A percentile compares a stretch with the other conserved stretches of the same genome.
phyloP scores from a whole-genome alignment of 345 rosid genomes.

The Ceriops zippeliana region DNA sequence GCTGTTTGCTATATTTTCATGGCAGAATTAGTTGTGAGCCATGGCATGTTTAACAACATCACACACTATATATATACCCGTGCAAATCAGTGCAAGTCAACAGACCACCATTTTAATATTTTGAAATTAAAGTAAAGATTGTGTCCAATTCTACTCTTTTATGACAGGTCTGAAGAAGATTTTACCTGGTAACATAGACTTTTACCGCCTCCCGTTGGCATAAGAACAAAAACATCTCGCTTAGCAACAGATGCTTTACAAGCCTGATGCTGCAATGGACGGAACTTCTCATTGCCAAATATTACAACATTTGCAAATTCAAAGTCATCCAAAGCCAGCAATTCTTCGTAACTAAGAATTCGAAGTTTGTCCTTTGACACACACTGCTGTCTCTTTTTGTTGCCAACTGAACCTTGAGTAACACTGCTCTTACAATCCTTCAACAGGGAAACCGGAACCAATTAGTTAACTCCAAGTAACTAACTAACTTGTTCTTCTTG shows the following conservation, averaged over 20 bases:
- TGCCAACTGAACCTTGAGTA: conserved; percentile 39
- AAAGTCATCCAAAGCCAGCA: conserved; percentile 70
- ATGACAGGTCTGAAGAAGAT: not conserved
- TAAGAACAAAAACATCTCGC: conserved; percentile 75
- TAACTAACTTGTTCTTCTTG: too few species aligned
- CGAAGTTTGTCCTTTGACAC: conserved; percentile 23
- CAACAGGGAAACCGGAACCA: conserved; percentile 22
- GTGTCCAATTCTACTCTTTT: not conserved
- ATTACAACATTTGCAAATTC: conserved; percentile 86
- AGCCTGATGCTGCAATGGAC: conserved; percentile 79
- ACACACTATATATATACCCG: too few species aligned
- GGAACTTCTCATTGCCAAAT: conserved; percentile 60
- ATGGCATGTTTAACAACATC: not conserved
- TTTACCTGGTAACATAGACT: conserved; percentile 87
- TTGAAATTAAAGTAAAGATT: not conserved
- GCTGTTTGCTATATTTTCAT: not conserved
- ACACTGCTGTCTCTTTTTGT: conserved; percentile 26
- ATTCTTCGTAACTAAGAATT: conserved; percentile 60
- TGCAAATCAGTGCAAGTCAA: not conserved
- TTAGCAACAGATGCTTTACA: conserved; percentile 67
- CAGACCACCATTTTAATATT: not conserved
- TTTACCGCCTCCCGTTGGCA: conserved; percentile 96
- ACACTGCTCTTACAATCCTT: conserved; percentile 45
- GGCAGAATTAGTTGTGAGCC: not conserved
- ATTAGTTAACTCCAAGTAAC: too few species aligned